Evolutionary conservation across 2,329 filamentous ascomycete genomes (phyloP), one percentile per base, ranked within the genome.

Genomic region (Fusarium sublunatum): DNA sequence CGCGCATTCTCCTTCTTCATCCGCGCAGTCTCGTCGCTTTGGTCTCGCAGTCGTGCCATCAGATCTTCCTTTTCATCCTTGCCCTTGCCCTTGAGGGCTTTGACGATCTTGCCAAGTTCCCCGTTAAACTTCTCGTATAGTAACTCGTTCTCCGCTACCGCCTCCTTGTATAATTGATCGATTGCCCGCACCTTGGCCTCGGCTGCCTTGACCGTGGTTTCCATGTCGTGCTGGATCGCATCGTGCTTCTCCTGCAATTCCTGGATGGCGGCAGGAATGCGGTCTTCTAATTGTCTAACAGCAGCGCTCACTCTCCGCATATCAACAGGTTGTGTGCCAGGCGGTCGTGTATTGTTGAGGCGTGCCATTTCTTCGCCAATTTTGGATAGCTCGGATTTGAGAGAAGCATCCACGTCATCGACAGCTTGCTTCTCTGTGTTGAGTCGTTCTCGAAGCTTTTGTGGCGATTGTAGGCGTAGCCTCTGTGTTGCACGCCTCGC

Each of bases 71-170:
- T 91, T 10, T 91, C 92, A 38, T 92, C 90, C 44, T 90, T 89
- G 5, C 87, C 86, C 65, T 89, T 89, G 58, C 86, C 86, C 74
- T 87, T 87, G 43, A 95, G 83, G 36, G 89, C 91, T 74, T 87
- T 90, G 39, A 93, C 83, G 58, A 97, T 91, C 79, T 91, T 92
- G 68, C 87, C 90, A 43, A 98, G 79, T 77, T 97, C 94, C n/a
- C 88, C 86, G 71, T 97, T 97, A 81, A 97, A 97, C 59, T 89
- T 89, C 66, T 94, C 91, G 75, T 97, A 97, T 52, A 98, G 82
- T 28, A 94, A 86, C 77, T 97, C 93, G 70, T 97, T 98, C 80
- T 98, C 94, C 0, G 92, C 91, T 69, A 88, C 92, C 13, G 89
- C 86, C 72, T 97, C 92, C 65, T 92, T 91, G 78, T 96, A 96